Conservation (phyloP, 1,284 basidiomycete genomes). For the Phylloporus gajari region DNA sequence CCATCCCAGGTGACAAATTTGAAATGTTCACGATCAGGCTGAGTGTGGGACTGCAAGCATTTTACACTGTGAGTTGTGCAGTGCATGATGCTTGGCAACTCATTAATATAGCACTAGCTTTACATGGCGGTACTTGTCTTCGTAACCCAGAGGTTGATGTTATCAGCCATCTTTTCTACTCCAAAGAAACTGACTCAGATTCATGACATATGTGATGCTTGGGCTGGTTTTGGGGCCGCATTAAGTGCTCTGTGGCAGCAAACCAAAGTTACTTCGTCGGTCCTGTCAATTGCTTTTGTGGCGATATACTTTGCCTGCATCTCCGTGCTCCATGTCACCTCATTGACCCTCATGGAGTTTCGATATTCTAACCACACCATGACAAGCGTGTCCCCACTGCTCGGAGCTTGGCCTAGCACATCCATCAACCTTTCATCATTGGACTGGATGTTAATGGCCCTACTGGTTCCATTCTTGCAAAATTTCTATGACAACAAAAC, state of each 20-base stretch:
- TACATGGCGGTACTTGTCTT: slow-evolving; percentile 1
- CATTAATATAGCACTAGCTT: background rate
- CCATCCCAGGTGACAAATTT: background rate
- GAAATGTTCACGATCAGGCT: background rate
- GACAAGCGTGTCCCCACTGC: too few species aligned
- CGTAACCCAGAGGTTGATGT: background rate
- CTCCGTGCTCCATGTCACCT: background rate
- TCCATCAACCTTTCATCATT: background rate
- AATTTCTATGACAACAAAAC: background rate
- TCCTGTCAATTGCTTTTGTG: background rate
- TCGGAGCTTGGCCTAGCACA: too few species aligned
- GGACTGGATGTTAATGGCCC: background rate
- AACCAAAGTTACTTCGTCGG: slow-evolving; percentile 4
- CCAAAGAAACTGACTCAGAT: background rate
- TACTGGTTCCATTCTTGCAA: background rate
- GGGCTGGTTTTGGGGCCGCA: background rate
- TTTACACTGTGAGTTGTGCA: slow-evolving; percentile 2
- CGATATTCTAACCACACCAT: background rate
- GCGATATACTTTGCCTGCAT: slow-evolving; percentile 1
- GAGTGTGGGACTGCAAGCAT: background rate
- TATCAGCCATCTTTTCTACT: background rate
- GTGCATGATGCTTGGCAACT: background rate
- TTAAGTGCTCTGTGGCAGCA: slow-evolving; percentile 2
- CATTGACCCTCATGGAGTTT: background rate
- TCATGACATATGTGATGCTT: background rate